Conservation (phyloP, 345 rosid genomes). For the Salix udensis region DNA sequence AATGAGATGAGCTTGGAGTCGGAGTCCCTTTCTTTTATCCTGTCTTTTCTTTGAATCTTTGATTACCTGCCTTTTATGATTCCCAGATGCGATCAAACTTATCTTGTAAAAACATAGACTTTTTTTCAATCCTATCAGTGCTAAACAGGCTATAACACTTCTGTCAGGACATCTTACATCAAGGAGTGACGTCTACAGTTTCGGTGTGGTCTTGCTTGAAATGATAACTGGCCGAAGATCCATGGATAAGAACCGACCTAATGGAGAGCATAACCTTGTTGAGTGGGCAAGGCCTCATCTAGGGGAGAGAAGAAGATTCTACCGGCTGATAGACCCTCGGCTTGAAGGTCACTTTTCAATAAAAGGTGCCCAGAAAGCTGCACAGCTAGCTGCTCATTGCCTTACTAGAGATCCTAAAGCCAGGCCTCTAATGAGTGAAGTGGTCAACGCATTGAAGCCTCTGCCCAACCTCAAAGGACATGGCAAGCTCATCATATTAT, state of each 20-base stretch:
- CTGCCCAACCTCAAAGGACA: conserved; percentile 72
- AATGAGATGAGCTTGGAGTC: too few relatives aligned
- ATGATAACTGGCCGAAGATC: conserved; percentile 90
- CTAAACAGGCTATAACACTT: not conserved
- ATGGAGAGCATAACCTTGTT: conserved; percentile 72
- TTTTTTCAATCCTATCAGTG: not conserved
- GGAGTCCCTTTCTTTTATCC: too few relatives aligned
- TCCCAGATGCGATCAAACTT: not conserved
- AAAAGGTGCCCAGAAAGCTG: conserved; percentile 77
- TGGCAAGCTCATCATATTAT: conserved; percentile 77
- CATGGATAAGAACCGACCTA: conserved; percentile 92
- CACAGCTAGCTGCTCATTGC: conserved; percentile 73
- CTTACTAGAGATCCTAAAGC: conserved; percentile 79
- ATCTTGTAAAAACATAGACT: not conserved
- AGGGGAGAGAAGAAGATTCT: conserved; percentile 72
- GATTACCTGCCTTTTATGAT: not conserved
- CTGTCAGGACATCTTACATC: conserved; percentile 82
- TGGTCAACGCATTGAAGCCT: conserved; percentile 63
- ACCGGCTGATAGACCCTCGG: conserved; percentile 75
- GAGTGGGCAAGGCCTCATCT: conserved; percentile 87
- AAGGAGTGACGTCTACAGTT: conserved; percentile 93
- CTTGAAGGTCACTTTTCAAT: conserved; percentile 83
- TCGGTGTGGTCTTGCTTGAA: conserved; percentile 91
- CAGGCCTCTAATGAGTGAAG: conserved; percentile 79
- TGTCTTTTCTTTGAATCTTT: not conserved